Evolutionary conservation across 176 grass and related monocot species (phyloP).

Genomic region (Musa itinerans): DNA sequence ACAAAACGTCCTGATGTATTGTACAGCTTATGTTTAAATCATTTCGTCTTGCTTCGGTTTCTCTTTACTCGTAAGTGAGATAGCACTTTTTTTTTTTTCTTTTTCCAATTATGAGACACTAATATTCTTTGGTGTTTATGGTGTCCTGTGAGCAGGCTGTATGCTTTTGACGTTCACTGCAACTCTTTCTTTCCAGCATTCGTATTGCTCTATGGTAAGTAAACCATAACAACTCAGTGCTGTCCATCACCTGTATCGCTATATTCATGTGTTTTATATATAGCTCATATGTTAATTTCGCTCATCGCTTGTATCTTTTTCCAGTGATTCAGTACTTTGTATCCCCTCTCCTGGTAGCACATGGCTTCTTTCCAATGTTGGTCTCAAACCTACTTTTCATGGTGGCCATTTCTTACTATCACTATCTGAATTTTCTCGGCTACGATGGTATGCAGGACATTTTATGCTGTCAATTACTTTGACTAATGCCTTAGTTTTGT

Average conservation of each 20-base stretch:
- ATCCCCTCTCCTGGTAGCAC: slow-evolving; percentile 76
- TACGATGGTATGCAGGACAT: slow-evolving; percentile 71
- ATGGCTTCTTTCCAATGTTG: slow-evolving; percentile 82
- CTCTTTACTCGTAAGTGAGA: not conserved
- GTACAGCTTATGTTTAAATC: too few relatives aligned
- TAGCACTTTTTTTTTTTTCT: not conserved
- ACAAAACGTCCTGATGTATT: not conserved
- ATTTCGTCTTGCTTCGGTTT: not conserved
- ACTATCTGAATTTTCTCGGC: slow-evolving; percentile 94
- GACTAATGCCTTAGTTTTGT: not conserved
- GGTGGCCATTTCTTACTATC: slow-evolving; percentile 88
- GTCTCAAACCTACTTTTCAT: slow-evolving; percentile 81
- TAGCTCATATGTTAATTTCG: not conserved
- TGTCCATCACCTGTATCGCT: not conserved
- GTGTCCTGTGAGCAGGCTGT: slow-evolving; percentile 49
- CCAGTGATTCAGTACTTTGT: slow-evolving; percentile 90
- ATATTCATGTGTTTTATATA: not conserved
- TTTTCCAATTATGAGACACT: not conserved
- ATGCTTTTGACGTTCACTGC: slow-evolving; percentile 98
- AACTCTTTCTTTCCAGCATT: slow-evolving; percentile 98
- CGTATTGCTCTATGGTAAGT: slow-evolving; percentile 83
- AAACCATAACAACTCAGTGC: not conserved
- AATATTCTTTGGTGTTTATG: slow-evolving; percentile 8
- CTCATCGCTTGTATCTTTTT: slow-evolving; percentile 16
- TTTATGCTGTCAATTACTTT: slow-evolving; percentile 5